Percentiles rank a stretch among this genome's conserved stretches.
phyloP scores from a whole-genome alignment of 1,284 basidiomycete species.

The Pisolithus thermaeus region DNA sequence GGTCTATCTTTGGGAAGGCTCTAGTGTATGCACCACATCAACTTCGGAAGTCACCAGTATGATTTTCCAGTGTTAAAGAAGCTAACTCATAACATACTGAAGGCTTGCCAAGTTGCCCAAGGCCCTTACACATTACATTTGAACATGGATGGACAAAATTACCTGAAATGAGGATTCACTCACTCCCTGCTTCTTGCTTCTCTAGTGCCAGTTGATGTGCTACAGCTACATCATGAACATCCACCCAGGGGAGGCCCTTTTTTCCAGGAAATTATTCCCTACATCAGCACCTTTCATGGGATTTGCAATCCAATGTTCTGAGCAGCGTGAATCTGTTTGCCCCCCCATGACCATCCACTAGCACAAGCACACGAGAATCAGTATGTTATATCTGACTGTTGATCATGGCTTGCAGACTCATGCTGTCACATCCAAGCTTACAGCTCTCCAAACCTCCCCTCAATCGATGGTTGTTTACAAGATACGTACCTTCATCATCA shows the following conservation, averaged over 20 bases:
- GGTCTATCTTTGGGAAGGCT: conserved; percentile 2
- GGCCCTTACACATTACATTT: not conserved
- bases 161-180: conserved; percentile 49
- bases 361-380: too few relatives aligned
- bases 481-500: not conserved
- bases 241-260: conserved; percentile 40
- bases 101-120: conserved; percentile 24
- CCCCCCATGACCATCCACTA: too few relatives aligned
- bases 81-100: conserved; percentile 10
- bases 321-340: too few relatives aligned
- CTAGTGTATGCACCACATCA: conserved; percentile 24
- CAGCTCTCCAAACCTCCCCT: too few relatives aligned
- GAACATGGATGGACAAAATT: conserved; percentile 21
- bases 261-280: conserved; percentile 20
- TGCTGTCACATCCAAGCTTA: too few relatives aligned
- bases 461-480: too few relatives aligned
- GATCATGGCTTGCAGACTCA: too few relatives aligned
- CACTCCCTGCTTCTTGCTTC: conserved; percentile 48
- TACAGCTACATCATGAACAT: conserved; percentile 57
- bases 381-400: too few relatives aligned
- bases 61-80: not conserved
- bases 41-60: conserved; percentile 9
- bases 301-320: not conserved
- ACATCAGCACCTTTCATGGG: conserved; percentile 6
- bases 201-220: conserved; percentile 39